Base-by-base conservation (phyloP, 2,329 filamentous ascomycete species). In the Exophiala viscosa region DNA sequence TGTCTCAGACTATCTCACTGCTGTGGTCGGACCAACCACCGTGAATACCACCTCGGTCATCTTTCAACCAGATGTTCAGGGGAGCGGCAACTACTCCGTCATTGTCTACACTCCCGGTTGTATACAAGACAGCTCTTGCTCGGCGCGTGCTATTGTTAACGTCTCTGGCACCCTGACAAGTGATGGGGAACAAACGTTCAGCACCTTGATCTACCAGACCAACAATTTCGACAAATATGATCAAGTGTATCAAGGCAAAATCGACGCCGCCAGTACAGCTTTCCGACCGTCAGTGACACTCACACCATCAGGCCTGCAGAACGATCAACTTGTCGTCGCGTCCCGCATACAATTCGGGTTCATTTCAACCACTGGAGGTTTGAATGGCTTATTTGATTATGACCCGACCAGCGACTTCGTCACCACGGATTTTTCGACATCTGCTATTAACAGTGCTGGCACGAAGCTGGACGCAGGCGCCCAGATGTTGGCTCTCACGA, bases 161-260 rank as follows among this genome's bases (percentile, higher is more conserved):
- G 78, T 99, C 47, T 92, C 87, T 1, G 88, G 84, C 32, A 78
- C 77, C 18, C 84, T 93, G 75, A 80, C 83, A 2, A 72, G 75
- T 5, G 68, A 67, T 35, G 65, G 65, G 28, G 71, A 61, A 64
- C 76, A 66, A 64, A 71, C 50, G 65, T 76, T 84, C 52, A 78
- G 81, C 23, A 82, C 77, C 1, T 78, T 81, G 0, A 73, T 96
- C 6, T 95, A 81, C 67, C 93, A 99, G 70, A 96, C 91, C 14
- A 99, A 99, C 72, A 81, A 95, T 67, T 95, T 86, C 68, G 92
- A 97, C 75, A 99, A 99, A 70, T 97, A 95, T 66, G 93, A 99
- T 66, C 85, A 88, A 61, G 84, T 99, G 53, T 96, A 90, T 71
- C 87, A 86, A 60, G 93, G 91, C 42, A 84, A 84, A 60, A 83